A percentile compares a stretch with the other conserved stretches of the same genome.
Conservation (phyloP, 805 yeast species). For the Cyberlindnera maclurae region DNA sequence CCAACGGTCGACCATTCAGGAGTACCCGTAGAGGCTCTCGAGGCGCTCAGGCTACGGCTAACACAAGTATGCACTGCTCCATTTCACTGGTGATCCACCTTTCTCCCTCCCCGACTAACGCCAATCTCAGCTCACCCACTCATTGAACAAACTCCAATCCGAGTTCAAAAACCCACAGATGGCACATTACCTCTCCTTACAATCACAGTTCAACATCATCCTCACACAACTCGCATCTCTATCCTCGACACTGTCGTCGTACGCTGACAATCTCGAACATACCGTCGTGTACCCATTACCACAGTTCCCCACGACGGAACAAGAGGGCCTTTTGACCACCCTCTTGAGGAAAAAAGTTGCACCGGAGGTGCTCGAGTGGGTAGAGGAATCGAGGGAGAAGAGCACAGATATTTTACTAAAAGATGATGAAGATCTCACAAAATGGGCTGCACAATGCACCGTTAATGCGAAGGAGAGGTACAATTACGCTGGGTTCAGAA, state of each 20-base stretch:
- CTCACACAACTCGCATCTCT: conserved; percentile 77
- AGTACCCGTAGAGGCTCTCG: conserved; percentile 56
- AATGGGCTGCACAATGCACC: conserved; percentile 56
- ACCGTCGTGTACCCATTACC: conserved; percentile 83
- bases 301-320: conserved; percentile 77
- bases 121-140: conserved; percentile 42
- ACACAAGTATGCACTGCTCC: conserved; percentile 36
- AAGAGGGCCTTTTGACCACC: conserved; percentile 77
- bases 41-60: conserved; percentile 52
- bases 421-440: conserved; percentile 59
- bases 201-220: conserved; percentile 76
- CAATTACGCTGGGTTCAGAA: conserved; percentile 55
- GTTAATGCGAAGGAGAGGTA: conserved; percentile 47
- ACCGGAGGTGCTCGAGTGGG: conserved; percentile 91
- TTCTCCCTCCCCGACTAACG: background rate
- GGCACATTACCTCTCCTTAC: conserved; percentile 60
- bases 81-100: too few relatives aligned
- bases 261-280: conserved; percentile 48
- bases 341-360: conserved; percentile 77
- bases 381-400: conserved; percentile 37
- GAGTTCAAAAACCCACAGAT: conserved; percentile 40
- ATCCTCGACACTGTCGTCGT: conserved; percentile 58
- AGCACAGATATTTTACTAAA: conserved; percentile 17
- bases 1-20: conserved; percentile 29
- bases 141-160: conserved; percentile 48